Percentiles rank a stretch among this genome's conserved stretches.
phyloP scores from a whole-genome alignment of 257 asterid species.

The Verbascum thapsus region DNA sequence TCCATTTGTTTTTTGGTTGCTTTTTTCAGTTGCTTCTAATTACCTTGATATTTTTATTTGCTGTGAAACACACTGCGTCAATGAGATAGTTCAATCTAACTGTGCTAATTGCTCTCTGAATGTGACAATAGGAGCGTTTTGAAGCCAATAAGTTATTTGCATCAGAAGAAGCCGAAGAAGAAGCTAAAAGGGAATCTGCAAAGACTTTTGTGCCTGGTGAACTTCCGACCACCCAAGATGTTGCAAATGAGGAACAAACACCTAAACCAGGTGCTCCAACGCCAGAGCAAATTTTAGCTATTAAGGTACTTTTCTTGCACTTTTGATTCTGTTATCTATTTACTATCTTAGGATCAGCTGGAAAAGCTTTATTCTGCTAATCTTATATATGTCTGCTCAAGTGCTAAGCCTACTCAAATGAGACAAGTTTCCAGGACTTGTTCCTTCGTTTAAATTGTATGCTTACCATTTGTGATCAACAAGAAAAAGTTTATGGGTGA shows the following conservation, averaged over 20 bases:
- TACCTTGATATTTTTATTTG: no score
- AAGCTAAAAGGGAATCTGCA: slow-evolving; percentile 74
- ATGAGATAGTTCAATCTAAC: no score
- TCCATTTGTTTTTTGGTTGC: slow-evolving; percentile 11
- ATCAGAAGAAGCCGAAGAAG: slow-evolving; percentile 93
- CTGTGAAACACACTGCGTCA: no score
- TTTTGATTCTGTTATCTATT: slow-evolving; percentile 24
- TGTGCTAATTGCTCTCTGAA: no score
- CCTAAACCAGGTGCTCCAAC: slow-evolving; percentile 85
- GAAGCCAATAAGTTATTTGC: slow-evolving; percentile 86
- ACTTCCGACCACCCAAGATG: slow-evolving; percentile 57
- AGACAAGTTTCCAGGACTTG: no score
- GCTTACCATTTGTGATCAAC: no score
- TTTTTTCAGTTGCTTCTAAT: slow-evolving; percentile 8
- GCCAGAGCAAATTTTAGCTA: slow-evolving; percentile 92
- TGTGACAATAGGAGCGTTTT: slow-evolving; percentile 74
- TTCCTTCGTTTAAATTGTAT: no score
- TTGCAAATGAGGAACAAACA: slow-evolving; percentile 63
- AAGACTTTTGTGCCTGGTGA: slow-evolving; percentile 81
- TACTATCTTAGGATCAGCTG: background rate
- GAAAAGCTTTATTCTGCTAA: no score
- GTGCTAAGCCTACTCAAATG: no score
- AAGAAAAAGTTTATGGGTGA: no score
- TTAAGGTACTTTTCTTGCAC: slow-evolving; percentile 59
- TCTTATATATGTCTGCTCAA: slow-evolving; percentile 11